Percentiles rank a stretch among this genome's conserved stretches.
Conservation (phyloP, 306 rosid species). For the Acacia acuminata region DNA sequence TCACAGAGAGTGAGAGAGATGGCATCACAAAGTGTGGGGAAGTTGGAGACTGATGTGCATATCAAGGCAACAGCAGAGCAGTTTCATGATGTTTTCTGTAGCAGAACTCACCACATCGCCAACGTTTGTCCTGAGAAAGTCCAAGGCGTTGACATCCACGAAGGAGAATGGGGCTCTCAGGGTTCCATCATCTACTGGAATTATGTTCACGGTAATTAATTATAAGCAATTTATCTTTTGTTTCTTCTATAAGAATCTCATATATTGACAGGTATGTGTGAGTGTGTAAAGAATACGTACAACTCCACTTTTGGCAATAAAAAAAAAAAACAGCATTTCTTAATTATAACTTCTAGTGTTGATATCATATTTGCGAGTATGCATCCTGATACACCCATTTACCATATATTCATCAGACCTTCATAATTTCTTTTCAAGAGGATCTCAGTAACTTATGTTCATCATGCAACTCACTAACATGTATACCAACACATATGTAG, state of each 20-base stretch:
- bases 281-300: no score
- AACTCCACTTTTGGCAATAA: no score
- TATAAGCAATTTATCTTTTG: not conserved
- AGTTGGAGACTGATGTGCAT: not conserved
- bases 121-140: not conserved
- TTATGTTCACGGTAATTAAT: slow-evolving; percentile 3
- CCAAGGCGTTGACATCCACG: not conserved
- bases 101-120: slow-evolving; percentile 12
- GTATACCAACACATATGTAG: no score
- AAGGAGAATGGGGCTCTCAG: slow-evolving; percentile 24
- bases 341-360: no score
- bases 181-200: slow-evolving; percentile 24
- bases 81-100: slow-evolving; percentile 20
- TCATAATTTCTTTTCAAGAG: no score
- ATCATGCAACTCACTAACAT: no score
- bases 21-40: not conserved
- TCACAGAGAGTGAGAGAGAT: not conserved
- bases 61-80: slow-evolving; percentile 9
- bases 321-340: no score
- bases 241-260: not conserved
- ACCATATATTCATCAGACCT: no score
- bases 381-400: no score
- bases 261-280: no score
- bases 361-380: no score
- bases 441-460: no score